These are phyloP conservation scores for Colletotrichum sp. DNA, from an alignment of 2,329 filamentous ascomycete genomes.

Conservation along the genomic window DNA sequence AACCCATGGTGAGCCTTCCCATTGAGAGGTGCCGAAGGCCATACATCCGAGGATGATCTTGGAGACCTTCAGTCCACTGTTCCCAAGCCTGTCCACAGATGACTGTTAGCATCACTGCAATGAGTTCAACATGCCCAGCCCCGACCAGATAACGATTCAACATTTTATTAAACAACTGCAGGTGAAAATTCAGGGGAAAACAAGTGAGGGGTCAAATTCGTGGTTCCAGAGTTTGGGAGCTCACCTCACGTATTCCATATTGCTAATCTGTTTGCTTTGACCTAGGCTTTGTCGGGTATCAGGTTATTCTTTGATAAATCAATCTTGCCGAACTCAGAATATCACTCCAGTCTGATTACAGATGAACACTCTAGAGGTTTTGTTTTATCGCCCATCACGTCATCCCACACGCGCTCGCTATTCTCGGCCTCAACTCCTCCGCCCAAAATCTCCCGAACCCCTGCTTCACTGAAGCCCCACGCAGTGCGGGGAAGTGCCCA, in stretches of 20 bases:
- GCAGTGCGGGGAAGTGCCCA: constrained; percentile 3
- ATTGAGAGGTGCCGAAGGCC: constrained; percentile 35
- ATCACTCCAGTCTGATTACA: not conserved
- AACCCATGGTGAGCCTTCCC: constrained; percentile 39
- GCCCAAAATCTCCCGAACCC: not conserved
- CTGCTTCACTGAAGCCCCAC: not conserved
- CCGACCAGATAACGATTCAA: not conserved
- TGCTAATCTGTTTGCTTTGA: not conserved
- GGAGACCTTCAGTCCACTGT: constrained; percentile 45
- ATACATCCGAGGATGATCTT: constrained; percentile 43
- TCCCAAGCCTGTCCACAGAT: constrained; percentile 33
- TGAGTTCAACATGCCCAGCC: not conserved
- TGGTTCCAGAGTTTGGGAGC: not conserved
- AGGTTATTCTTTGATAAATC: accelerated
- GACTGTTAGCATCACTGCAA: not conserved
- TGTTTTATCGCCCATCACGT: not conserved
- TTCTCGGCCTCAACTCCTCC: not conserved
- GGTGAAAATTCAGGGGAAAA: not conserved
- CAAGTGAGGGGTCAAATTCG: not conserved
- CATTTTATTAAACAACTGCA: accelerated
- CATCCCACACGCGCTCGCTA: not conserved
- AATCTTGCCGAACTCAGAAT: not conserved
- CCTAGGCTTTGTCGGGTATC: accelerated
- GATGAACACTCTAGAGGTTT: not conserved
- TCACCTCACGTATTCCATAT: constrained; percentile 26